These are phyloP conservation scores for Escallonia herrerae DNA, from an alignment of 129 eudicot species.

Conservation along the genomic window DNA sequence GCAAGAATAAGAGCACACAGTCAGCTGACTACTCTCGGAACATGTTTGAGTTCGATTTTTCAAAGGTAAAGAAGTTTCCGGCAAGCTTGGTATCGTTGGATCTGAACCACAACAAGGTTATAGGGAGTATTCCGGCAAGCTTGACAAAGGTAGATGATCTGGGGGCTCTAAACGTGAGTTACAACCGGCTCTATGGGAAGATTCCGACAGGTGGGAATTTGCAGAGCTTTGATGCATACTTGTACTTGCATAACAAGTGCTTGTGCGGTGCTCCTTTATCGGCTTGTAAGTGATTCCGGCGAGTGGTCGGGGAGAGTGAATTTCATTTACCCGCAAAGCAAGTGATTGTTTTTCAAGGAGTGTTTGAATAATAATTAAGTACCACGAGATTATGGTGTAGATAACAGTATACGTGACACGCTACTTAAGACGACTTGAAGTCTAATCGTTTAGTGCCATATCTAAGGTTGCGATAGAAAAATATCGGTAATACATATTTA, in stretches of 20 bases:
- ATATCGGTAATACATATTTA: no score
- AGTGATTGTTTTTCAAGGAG: no score
- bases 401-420: no score
- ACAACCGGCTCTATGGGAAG: slow-evolving; percentile 33
- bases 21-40: slow-evolving; percentile 26
- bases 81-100: slow-evolving; percentile 14
- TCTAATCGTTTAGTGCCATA: no score
- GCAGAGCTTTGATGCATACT: slow-evolving; percentile 32
- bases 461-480: no score
- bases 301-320: no score
- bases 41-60: slow-evolving; percentile 28
- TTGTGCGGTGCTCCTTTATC: slow-evolving; percentile 46
- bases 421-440: no score
- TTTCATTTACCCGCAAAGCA: no score
- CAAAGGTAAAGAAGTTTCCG: slow-evolving; percentile 13
- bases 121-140: slow-evolving; percentile 31
- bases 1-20: slow-evolving; percentile 11
- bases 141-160: slow-evolving; percentile 17
- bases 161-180: slow-evolving; percentile 27
- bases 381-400: no score
- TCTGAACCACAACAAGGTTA: slow-evolving; percentile 32
- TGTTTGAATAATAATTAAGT: no score
- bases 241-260: slow-evolving; percentile 36
- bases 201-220: slow-evolving; percentile 46
- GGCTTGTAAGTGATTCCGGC: no score